Percentiles rank a stretch among this genome's conserved stretches.
phyloP scores from a whole-genome alignment of 352 stramenopile genomes.

The Pilasporangium apinafurcum region DNA sequence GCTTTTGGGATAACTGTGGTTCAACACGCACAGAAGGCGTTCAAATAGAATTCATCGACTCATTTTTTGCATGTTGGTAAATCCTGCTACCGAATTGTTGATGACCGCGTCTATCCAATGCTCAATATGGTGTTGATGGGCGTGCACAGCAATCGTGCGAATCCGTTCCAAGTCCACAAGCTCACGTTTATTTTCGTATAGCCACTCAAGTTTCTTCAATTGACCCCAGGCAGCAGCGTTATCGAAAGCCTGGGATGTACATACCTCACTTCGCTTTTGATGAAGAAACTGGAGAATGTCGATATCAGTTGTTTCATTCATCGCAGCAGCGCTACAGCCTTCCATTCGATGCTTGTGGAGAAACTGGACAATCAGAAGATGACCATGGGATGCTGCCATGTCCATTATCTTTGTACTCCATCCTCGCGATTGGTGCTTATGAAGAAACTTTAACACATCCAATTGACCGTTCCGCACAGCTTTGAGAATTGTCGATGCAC shows the following conservation, averaged over 20 bases:
- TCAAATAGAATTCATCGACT: too few species aligned
- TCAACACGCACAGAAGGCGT: too few species aligned
- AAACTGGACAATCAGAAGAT: slow-evolving; percentile 1
- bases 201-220: background rate
- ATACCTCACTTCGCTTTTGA: slow-evolving; percentile 1
- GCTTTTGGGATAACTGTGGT: too few species aligned
- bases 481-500: background rate
- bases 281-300: slow-evolving; percentile 3
- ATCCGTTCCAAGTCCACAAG: slow-evolving; percentile 1
- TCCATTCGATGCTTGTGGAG: slow-evolving; percentile 2
- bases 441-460: background rate
- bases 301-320: slow-evolving; percentile 1
- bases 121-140: too few species aligned
- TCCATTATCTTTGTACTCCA: slow-evolving; percentile 1
- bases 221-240: background rate
- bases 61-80: too few species aligned
- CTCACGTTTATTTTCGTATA: slow-evolving; percentile 1
- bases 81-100: too few species aligned
- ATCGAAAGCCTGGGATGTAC: slow-evolving; percentile 2
- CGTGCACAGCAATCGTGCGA: too few species aligned
- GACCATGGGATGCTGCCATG: background rate
- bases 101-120: too few species aligned
- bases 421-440: background rate
- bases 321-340: slow-evolving; percentile 1
- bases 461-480: background rate